Conservation (phyloP, 208 protist species). For the Acanthamoeba lenticulata region DNA sequence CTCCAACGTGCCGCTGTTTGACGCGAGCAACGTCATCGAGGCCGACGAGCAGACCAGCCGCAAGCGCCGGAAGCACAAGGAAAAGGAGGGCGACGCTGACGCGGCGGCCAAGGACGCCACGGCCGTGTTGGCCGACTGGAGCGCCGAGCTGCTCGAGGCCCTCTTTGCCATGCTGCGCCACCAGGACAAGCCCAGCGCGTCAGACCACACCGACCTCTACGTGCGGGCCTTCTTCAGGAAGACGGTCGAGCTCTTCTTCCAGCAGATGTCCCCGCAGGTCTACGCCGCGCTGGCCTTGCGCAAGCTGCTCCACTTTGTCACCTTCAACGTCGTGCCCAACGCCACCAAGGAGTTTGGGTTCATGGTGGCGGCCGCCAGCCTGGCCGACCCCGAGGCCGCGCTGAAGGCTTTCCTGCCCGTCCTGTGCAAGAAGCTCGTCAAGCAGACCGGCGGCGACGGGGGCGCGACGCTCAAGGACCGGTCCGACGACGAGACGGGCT, state of each 20-base stretch:
- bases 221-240: not conserved
- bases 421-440: slow-evolving; percentile 12
- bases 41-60: not conserved
- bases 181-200: not conserved
- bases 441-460: not conserved
- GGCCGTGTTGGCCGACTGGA: not conserved
- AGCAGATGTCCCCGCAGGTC: slow-evolving; percentile 27
- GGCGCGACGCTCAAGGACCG: not conserved
- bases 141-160: not conserved
- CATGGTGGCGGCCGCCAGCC: not conserved
- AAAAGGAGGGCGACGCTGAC: not conserved
- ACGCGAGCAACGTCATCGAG: not conserved
- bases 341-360: slow-evolving; percentile 37
- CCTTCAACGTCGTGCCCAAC: not conserved
- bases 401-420: slow-evolving; percentile 29
- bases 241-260: slow-evolving; percentile 41
- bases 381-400: slow-evolving; percentile 6
- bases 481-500: slow-evolving; percentile 19
- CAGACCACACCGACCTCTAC: not conserved
- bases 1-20: slow-evolving; percentile 17
- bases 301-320: slow-evolving; percentile 25
- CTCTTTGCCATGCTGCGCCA: not conserved
- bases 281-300: not conserved
- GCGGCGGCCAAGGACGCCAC: slow-evolving; percentile 14
- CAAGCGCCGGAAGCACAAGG: not conserved